These are phyloP conservation scores for Pyrus communis DNA, from an alignment of 306 rosid genomes.

Conservation along the genomic window DNA sequence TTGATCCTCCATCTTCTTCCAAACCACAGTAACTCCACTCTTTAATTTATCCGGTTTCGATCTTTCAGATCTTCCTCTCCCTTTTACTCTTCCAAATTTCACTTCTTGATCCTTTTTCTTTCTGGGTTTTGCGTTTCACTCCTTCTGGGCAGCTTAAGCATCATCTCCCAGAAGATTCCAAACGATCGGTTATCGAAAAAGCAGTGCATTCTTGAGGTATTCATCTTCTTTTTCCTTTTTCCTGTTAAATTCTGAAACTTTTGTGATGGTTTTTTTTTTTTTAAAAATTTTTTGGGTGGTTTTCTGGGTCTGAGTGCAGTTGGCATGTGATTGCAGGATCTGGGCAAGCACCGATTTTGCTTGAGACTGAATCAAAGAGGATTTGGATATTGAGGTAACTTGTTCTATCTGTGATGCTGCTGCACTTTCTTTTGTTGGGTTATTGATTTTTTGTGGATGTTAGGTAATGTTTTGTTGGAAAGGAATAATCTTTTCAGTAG, in stretches of 20 bases:
- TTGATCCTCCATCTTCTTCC: neutral
- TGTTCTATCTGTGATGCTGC: slow-evolving; percentile 1
- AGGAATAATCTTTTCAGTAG: too few relatives aligned
- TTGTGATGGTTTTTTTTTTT: neutral
- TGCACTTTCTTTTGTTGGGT: neutral
- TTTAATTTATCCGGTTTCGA: neutral
- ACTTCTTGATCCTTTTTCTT: neutral
- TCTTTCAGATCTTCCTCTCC: neutral
- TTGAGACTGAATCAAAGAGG: slow-evolving; percentile 3
- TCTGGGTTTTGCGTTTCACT: slow-evolving; percentile 6
- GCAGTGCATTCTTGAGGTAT: slow-evolving; percentile 17
- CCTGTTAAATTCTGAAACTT: neutral
- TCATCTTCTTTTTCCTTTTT: neutral
- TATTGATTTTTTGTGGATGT: neutral
- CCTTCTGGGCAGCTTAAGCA: neutral
- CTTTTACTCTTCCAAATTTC: neutral
- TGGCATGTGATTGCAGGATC: slow-evolving; percentile 28
- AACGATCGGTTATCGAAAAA: slow-evolving; percentile 14
- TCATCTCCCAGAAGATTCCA: slow-evolving; percentile 12
- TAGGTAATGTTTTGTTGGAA: too few relatives aligned
- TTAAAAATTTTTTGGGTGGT: neutral
- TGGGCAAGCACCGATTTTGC: neutral
- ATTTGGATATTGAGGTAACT: slow-evolving; percentile 16
- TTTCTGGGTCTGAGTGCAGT: slow-evolving; percentile 16
- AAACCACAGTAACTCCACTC: slow-evolving; percentile 7